Evolutionary conservation across 2,329 filamentous ascomycete species (phyloP).

Genomic region (Ambrosiella xylebori): DNA sequence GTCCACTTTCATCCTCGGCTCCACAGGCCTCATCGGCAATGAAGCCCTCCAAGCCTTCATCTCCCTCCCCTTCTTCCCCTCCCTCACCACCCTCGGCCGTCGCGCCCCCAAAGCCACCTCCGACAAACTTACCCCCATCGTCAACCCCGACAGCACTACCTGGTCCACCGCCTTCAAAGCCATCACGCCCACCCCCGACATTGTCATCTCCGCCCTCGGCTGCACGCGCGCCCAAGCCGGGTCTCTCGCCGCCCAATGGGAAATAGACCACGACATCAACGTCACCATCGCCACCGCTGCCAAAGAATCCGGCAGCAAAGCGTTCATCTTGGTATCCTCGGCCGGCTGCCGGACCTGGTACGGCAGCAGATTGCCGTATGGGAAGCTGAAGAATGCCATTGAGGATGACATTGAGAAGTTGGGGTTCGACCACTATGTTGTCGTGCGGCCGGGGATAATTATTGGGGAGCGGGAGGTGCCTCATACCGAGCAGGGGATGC

Average conservation of each 20-base stretch:
- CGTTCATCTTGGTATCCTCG: constrained; percentile 61
- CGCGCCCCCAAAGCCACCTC: constrained; percentile 37
- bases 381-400: constrained; percentile 71
- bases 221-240: constrained; percentile 65
- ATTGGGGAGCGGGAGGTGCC: constrained; percentile 49
- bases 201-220: constrained; percentile 63
- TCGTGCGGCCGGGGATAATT: constrained; percentile 59
- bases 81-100: constrained; percentile 48
- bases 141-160: constrained; percentile 47
- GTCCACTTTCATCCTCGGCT: constrained; percentile 41
- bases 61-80: constrained; percentile 28
- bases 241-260: constrained; percentile 61
- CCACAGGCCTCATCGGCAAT: constrained; percentile 52
- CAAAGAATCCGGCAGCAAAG: constrained; percentile 51
- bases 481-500: constrained; percentile 38
- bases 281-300: constrained; percentile 60
- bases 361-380: constrained; percentile 28
- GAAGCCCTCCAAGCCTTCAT: constrained; percentile 56
- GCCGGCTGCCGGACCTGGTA: constrained; percentile 28
- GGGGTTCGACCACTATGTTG: constrained; percentile 61
- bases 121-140: constrained; percentile 44
- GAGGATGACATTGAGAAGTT: constrained; percentile 59
- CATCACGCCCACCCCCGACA: constrained; percentile 36
- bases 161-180: constrained; percentile 47
- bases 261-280: constrained; percentile 79